Base-by-base conservation (phyloP, 2,329 filamentous ascomycete genomes). In the Cladobotryum protrusum region DNA sequence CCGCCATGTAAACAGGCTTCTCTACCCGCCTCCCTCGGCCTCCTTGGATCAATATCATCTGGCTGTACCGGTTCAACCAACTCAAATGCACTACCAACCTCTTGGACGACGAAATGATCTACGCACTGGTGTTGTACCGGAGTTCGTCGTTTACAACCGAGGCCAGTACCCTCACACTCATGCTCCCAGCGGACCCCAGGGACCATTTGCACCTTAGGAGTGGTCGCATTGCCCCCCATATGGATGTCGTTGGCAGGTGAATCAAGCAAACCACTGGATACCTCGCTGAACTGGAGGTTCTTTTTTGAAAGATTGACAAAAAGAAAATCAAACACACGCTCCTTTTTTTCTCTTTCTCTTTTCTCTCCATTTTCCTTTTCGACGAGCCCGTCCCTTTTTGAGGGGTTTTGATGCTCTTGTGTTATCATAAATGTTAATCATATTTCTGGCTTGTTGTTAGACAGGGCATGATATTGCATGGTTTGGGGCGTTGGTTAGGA, bases 1-100 rank as follows among this genome's bases (percentile, higher is more conserved):
- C 36, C 86, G 91, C 47, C 81, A 89, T 53, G 89, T 96, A 52
- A 90, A 93, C 58, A 95, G 89, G 1, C 79, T 97, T n/a, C 76
- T 96, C 29, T 89, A 93, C 52, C 91, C 91, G 32, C 89, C 90
- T 6, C 87, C 90, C 0, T 87, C 88, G 19, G 78, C 83, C 8
- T 89, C 89, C 7, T 78, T 95, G 55, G 85, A 92, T 55, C 79
- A 87, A 58, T 86, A 89, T 63, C 76, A 86, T 56, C 73, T 87
- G 5, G 60, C 68, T 9, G 61, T 79, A 65, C 70, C 73, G 74
- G 60, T 79, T 65, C 69, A 72, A 75, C 82, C 86, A 47, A 77
- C 82, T 53, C 80, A 90, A 69, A 90, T 95, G 85, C 86, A 92
- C 65, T 88, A 93, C 62, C 85, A 91, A 56, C 86, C 87, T 8